These are phyloP conservation scores for Keithomyces neogunnii DNA, from an alignment of 2,329 filamentous ascomycete species.

Conservation along the genomic window DNA sequence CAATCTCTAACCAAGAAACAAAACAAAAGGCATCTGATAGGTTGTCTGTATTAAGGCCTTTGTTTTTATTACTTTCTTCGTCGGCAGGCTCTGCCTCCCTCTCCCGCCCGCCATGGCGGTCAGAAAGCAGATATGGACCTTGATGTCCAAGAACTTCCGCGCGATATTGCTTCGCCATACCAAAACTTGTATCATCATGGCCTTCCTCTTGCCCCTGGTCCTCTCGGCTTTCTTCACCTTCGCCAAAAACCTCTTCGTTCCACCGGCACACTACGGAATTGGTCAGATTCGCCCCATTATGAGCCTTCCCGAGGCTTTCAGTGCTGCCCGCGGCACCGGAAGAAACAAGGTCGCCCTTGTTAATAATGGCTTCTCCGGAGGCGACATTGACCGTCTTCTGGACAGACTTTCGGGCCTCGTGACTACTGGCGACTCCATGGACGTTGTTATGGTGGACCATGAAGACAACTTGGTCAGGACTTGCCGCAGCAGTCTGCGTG, in stretches of 20 bases:
- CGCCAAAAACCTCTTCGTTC: constrained; percentile 75
- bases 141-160: constrained; percentile 54
- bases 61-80: too few relatives aligned
- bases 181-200: constrained; percentile 43
- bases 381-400: constrained; percentile 66
- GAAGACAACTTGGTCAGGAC: constrained; percentile 50
- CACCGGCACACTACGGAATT: constrained; percentile 68
- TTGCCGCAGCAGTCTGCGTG: constrained; percentile 57
- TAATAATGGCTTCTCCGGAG: constrained; percentile 61
- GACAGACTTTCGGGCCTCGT: constrained; percentile 51
- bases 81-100: not conserved
- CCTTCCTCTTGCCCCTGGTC: constrained; percentile 50
- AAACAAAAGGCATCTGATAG: too few relatives aligned
- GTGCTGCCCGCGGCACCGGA: constrained; percentile 41
- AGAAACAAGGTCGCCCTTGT: constrained; percentile 69
- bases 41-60: too few relatives aligned
- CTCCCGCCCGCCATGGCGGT: constrained; percentile 34
- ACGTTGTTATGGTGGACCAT: constrained; percentile 42
- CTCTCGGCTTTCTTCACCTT: constrained; percentile 56
- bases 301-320: constrained; percentile 55
- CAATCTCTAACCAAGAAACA: too few relatives aligned
- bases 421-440: constrained; percentile 40
- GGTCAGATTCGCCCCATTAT: constrained; percentile 53
- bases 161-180: constrained; percentile 48
- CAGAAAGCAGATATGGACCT: constrained; percentile 49